Conservation (phyloP, 2,329 filamentous ascomycete genomes). For the Botryotinia calthae region DNA sequence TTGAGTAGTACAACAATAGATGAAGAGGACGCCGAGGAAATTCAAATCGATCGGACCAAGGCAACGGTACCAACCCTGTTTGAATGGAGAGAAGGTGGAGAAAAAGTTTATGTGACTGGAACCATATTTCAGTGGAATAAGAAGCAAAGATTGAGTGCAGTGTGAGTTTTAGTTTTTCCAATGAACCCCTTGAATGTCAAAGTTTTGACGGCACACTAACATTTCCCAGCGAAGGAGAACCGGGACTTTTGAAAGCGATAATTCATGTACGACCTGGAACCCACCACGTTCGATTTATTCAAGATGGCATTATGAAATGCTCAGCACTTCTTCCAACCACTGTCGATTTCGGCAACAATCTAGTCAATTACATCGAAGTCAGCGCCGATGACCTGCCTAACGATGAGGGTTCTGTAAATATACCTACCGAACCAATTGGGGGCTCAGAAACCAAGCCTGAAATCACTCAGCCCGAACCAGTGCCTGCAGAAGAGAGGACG, state of each 20-base stretch:
- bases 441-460: slow-evolving; percentile 19
- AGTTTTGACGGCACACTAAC: slow-evolving; percentile 11
- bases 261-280: slow-evolving; percentile 88
- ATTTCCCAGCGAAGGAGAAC: slow-evolving; percentile 42
- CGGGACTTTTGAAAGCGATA: slow-evolving; percentile 69
- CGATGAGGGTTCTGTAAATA: slow-evolving; percentile 29
- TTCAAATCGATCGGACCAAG: slow-evolving; percentile 70
- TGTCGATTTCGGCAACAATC: slow-evolving; percentile 95
- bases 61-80: slow-evolving; percentile 80
- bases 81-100: slow-evolving; percentile 74
- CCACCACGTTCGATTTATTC: slow-evolving; percentile 94
- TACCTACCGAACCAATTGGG: slow-evolving; percentile 24
- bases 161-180: slow-evolving; percentile 54
- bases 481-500: slow-evolving; percentile 40
- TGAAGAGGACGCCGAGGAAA: slow-evolving; percentile 78
- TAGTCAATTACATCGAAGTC: slow-evolving; percentile 98
- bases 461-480: slow-evolving; percentile 30
- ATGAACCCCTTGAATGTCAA: not conserved
- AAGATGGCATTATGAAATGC: slow-evolving; percentile 90
- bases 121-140: slow-evolving; percentile 97
- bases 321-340: slow-evolving; percentile 86
- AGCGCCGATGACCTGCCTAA: slow-evolving; percentile 66
- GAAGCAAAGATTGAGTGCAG: slow-evolving; percentile 81
- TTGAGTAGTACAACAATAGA: slow-evolving; percentile 66
- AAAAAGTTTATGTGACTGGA: slow-evolving; percentile 93